Percentiles rank a stretch among this genome's conserved stretches.
phyloP scores from a whole-genome alignment of 768 basidiomycete species.

The Erythrobasidium yunnanense region DNA sequence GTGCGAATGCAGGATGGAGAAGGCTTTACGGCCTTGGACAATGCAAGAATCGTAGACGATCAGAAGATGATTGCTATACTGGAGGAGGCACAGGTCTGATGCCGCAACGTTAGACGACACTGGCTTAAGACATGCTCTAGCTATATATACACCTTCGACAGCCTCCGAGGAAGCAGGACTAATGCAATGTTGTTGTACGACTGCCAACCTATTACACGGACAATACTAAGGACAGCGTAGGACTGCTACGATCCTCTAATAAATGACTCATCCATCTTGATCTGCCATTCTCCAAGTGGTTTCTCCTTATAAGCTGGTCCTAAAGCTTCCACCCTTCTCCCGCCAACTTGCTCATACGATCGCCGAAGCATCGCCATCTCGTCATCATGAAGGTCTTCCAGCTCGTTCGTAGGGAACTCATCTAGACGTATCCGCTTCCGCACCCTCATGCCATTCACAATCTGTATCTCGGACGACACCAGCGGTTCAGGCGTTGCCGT shows the following conservation, averaged over 20 bases:
- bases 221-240: neutral
- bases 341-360: conserved; percentile 6
- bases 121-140: too few relatives aligned
- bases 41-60: conserved; percentile 6
- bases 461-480: neutral
- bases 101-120: too few relatives aligned
- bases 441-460: neutral
- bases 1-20: conserved; percentile 10
- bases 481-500: neutral
- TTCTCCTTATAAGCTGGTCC: conserved; percentile 2
- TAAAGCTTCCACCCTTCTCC: neutral
- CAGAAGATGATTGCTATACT: neutral
- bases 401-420: conserved; percentile 15
- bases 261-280: conserved; percentile 1
- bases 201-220: neutral
- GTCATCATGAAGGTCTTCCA: neutral
- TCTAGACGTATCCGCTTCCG: conserved; percentile 1
- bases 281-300: conserved; percentile 25
- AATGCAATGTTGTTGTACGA: neutral
- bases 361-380: conserved; percentile 2
- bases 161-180: neutral
- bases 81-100: too few relatives aligned
- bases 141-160: too few relatives aligned
- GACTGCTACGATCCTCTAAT: neutral
- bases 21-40: conserved; percentile 16